phyloP scores from a whole-genome alignment of 345 rosid species.

The Brassica napus region Da-Ae NC_063446.1:18604001-18604500 shows the following conservation, averaged over 20 bases:
- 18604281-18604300: constrained; percentile 59
- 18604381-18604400: constrained; percentile 18
- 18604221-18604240: constrained; percentile 30
- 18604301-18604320: constrained; percentile 70
- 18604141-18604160: constrained; percentile 56
- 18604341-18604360: constrained; percentile 66
- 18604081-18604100: constrained; percentile 53
- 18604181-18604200: constrained; percentile 42
- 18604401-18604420: constrained; percentile 27
- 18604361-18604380: constrained; percentile 52
- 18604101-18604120: constrained; percentile 73
- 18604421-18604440: constrained; percentile 7
- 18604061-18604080: constrained; percentile 66
- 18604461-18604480: constrained; percentile 25
- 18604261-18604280: constrained; percentile 45
- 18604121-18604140: constrained; percentile 44
- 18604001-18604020: constrained; percentile 54
- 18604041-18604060: constrained; percentile 47
- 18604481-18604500: constrained; percentile 37
- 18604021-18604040: constrained; percentile 47
- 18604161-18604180: constrained; percentile 45
- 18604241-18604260: constrained; percentile 38
- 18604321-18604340: constrained; percentile 57
- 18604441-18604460: constrained; percentile 32
- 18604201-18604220: constrained; percentile 31